Evolutionary conservation across 139 green algal genomes (phyloP).

Genomic region (Ulvella scutata): DNA sequence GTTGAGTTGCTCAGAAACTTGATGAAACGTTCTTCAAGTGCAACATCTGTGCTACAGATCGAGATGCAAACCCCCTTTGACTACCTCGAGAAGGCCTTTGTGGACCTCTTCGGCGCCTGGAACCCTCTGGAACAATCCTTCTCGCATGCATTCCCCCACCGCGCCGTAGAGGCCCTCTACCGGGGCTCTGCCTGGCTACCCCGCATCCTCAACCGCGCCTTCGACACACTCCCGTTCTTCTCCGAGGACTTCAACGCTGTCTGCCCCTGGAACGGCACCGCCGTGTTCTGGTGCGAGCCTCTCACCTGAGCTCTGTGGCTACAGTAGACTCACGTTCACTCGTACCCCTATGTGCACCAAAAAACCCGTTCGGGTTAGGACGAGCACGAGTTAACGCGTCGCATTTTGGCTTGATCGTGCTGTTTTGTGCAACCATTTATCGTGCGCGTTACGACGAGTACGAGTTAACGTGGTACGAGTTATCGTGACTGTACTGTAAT

Average conservation of each 20-base stretch:
- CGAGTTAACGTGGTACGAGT: too few relatives aligned
- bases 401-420: too few relatives aligned
- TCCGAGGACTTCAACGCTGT: too few relatives aligned
- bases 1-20: background rate
- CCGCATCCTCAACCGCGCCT: background rate
- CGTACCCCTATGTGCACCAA: background rate
- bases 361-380: background rate
- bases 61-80: background rate
- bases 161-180: background rate
- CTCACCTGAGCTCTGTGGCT: background rate
- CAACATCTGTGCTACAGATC: background rate
- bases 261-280: background rate
- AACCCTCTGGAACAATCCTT: background rate
- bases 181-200: background rate
- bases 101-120: background rate
- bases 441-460: background rate
- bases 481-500: too few relatives aligned
- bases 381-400: background rate
- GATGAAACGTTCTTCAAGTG: too few relatives aligned
- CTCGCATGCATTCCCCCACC: background rate
- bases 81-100: background rate
- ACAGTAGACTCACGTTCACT: background rate
- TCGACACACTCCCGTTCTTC: too few relatives aligned
- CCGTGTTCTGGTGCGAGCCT: background rate
- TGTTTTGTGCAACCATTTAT: too few relatives aligned